Evolutionary conservation across 176 grass and related monocot species (phyloP), one percentile per base, ranked within the genome.

Genomic region (Zizania latifolia): DNA sequence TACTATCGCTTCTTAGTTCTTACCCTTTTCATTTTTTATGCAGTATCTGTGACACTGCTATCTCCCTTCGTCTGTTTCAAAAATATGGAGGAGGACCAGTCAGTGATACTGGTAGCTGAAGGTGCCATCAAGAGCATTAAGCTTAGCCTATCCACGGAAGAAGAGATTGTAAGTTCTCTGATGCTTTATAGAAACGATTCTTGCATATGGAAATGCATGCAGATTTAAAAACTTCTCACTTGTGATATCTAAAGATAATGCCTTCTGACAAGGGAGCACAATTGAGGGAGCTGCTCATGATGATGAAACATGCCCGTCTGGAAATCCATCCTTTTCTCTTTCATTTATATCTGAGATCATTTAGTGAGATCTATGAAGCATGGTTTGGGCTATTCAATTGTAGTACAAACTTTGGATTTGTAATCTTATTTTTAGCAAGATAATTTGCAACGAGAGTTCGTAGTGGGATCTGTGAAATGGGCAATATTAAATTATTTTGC

Each of bases 71-170:
- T 59, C 23, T 65, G 12, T 41, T 67, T 45, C 76, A 89, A 65
- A 81, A 50, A 81, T 28, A 93, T 93, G 91, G 91, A 93, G 68
- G 81, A 90, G 70, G 84, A 87, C 43, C 87, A 84, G 41, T 38
- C 59, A 3, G 27, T 70, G 21, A 53, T 76, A 12, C 69, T 79
- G 40, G 68, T 93, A 0, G 62, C 82, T 2, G 87, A 93, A 83
- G 91, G 87, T 22, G n/a, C 70, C 36, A 90, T 93, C 19, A 90
- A 85, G 65, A 74, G 65, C 5, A 65, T 93, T 3, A 86, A 87
- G 43, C 36, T 93, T 23, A 79, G 82, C 74, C 57, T 93, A 10
- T 57, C 84, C 43, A 87, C 75, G 0, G 78, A 76, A 8, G 69
- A 83, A 33, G 91, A 93, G 19, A 90, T 90, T 0, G 91, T 93